phyloP scores from a whole-genome alignment of 108 stramenopile genomes.

The Cyclotella kingstonii region DNA sequence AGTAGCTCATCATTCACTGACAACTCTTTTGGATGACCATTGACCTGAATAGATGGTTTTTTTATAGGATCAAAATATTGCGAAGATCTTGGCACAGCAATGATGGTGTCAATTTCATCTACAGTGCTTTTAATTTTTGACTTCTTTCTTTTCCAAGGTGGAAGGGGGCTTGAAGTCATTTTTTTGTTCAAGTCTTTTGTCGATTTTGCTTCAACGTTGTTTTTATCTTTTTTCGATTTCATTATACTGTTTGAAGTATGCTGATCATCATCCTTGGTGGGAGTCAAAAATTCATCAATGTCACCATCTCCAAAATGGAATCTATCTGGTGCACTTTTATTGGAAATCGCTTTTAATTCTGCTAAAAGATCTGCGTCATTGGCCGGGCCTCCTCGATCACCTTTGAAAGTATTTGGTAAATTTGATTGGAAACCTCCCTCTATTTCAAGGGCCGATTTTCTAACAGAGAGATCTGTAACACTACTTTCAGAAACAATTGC shows the following conservation, averaged over 20 bases:
- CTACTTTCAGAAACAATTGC: too few relatives aligned
- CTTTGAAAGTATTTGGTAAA: constrained; percentile 59
- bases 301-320: constrained; percentile 43
- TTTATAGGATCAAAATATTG: neutral
- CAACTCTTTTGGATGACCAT: constrained; percentile 45
- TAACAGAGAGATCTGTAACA: too few relatives aligned
- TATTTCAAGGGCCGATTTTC: too few relatives aligned
- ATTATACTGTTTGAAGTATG: too few relatives aligned
- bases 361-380: constrained; percentile 79
- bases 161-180: neutral
- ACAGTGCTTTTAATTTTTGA: neutral
- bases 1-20: constrained; percentile 70
- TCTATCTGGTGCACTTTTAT: constrained; percentile 39
- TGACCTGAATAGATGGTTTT: neutral
- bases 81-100: neutral
- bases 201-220: too few relatives aligned
- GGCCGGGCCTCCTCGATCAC: constrained; percentile 79
- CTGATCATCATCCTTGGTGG: neutral
- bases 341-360: constrained; percentile 59
- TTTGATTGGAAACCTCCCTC: constrained; percentile 36
- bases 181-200: neutral
- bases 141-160: constrained; percentile 7
- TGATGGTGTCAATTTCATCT: neutral
- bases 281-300: neutral
- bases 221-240: too few relatives aligned